phyloP scores from a whole-genome alignment of 768 basidiomycete species.

The Collybia sp. region DNA sequence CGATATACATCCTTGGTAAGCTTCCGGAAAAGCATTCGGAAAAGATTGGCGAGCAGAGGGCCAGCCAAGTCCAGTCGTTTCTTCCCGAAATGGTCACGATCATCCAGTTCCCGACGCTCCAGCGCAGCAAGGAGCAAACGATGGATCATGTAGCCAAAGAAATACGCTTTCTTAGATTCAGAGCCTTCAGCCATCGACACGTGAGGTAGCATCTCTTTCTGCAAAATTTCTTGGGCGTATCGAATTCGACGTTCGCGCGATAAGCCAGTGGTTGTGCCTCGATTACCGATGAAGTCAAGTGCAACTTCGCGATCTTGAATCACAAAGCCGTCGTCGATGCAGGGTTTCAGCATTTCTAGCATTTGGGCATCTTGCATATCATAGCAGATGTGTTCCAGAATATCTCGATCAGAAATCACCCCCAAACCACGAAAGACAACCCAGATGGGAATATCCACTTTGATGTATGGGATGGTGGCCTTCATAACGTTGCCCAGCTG shows the following conservation, averaged over 20 bases:
- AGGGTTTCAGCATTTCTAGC: constrained; percentile 97
- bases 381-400: constrained; percentile 97
- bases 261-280: constrained; percentile 92
- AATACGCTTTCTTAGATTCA: constrained; percentile 98
- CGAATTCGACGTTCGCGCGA: constrained; percentile 90
- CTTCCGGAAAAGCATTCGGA: constrained; percentile 97
- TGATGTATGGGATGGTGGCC: constrained; percentile 96
- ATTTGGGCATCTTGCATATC: constrained; percentile 95
- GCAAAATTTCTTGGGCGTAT: constrained; percentile 95
- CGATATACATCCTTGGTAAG: constrained; percentile 96
- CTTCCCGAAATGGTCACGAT: constrained; percentile 99
- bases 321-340: constrained; percentile 97
- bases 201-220: constrained; percentile 98
- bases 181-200: constrained; percentile 95
- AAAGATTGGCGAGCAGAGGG: constrained; percentile 91
- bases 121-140: constrained; percentile 89
- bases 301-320: constrained; percentile 97
- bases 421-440: constrained; percentile 98
- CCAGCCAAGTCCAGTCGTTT: constrained; percentile 96
- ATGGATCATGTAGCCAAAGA: constrained; percentile 99
- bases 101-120: constrained; percentile 93
- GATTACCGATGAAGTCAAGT: constrained; percentile 96
- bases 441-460: constrained; percentile 97
- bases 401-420: constrained; percentile 96
- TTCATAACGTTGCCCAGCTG: constrained; percentile 92